phyloP scores from a whole-genome alignment of 345 rosid genomes.

The Laguncularia racemosa region DNA sequence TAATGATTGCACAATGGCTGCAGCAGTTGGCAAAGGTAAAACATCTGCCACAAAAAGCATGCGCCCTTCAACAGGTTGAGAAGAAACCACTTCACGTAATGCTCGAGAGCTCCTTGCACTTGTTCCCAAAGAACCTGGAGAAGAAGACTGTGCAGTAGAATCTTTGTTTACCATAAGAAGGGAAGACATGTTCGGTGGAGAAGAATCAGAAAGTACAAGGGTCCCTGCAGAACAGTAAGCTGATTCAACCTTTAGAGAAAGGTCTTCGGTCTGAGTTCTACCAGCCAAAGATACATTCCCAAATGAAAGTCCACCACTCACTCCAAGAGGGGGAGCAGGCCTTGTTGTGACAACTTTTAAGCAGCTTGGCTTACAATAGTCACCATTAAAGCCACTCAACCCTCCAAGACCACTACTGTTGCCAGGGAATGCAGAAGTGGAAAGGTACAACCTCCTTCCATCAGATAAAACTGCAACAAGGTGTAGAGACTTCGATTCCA shows the following conservation, averaged over 20 bases:
- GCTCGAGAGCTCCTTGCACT: slow-evolving; percentile 72
- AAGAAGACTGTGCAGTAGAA: slow-evolving; percentile 66
- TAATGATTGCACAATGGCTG: slow-evolving; percentile 67
- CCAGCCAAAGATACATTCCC: slow-evolving; percentile 73
- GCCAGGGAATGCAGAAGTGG: slow-evolving; percentile 71
- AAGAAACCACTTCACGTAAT: slow-evolving; percentile 72
- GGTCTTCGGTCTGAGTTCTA: slow-evolving; percentile 78
- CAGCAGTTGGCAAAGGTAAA: slow-evolving; percentile 70
- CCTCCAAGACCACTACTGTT: slow-evolving; percentile 46
- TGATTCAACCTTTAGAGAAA: slow-evolving; percentile 77
- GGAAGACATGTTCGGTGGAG: slow-evolving; percentile 83
- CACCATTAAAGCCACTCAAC: slow-evolving; percentile 58
- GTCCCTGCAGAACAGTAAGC: slow-evolving; percentile 81
- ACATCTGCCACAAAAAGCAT: slow-evolving; percentile 98
- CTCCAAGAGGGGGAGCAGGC: slow-evolving; percentile 94
- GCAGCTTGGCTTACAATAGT: slow-evolving; percentile 60
- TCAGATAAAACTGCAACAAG: slow-evolving; percentile 88
- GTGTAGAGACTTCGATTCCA: slow-evolving; percentile 94
- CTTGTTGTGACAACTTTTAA: slow-evolving; percentile 86
- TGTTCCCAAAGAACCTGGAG: slow-evolving; percentile 50
- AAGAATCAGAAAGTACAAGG: slow-evolving; percentile 89
- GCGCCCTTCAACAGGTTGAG: slow-evolving; percentile 91
- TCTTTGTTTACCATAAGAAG: slow-evolving; percentile 83
- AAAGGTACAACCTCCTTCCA: slow-evolving; percentile 95
- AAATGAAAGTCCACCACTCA: slow-evolving; percentile 76